Conservation (phyloP, 2,329 filamentous ascomycete genomes). For the Trichoderma sp. region DNA sequence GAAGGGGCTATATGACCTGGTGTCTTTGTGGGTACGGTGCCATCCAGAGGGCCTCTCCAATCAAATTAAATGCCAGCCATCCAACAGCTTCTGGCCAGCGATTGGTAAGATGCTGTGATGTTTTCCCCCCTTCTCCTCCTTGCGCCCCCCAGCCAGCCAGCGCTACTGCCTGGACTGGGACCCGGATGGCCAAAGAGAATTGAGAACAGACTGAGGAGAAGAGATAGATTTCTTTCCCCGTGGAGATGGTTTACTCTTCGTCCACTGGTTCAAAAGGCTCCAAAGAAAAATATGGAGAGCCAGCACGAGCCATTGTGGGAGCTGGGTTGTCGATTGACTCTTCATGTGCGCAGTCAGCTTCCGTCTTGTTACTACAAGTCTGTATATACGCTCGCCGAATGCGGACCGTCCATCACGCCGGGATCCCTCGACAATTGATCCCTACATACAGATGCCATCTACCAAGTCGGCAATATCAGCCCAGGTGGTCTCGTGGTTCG, state of each 20-base stretch:
- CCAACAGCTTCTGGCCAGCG: constrained; percentile 18
- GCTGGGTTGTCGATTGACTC: neutral
- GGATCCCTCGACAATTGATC: neutral
- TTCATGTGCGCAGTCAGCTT: neutral
- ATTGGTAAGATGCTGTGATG: neutral
- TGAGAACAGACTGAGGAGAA: neutral
- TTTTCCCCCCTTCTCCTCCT: constrained; percentile 4
- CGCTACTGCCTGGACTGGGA: constrained; percentile 7
- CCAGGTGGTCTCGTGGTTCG: constrained; percentile 25
- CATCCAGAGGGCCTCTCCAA: constrained; percentile 22
- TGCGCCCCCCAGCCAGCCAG: neutral
- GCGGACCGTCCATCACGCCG: constrained; percentile 1
- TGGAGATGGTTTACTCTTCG: constrained; percentile 1
- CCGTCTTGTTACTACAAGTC: neutral
- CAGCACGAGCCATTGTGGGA: neutral
- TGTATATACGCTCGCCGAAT: neutral
- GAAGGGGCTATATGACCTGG: constrained; percentile 18
- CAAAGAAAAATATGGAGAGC: neutral
- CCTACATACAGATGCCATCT: neutral
- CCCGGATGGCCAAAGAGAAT: constrained; percentile 22
- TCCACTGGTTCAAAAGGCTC: constrained; percentile 4
- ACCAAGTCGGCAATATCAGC: constrained; percentile 26
- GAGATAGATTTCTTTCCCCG: neutral
- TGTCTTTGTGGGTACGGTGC: constrained; percentile 14
- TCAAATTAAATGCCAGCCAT: constrained; percentile 10